Evolutionary conservation across 495 filamentous ascomycete species (phyloP), one percentile per base, ranked within the genome.

Genomic region (Aspergillus haitiensis): DNA sequence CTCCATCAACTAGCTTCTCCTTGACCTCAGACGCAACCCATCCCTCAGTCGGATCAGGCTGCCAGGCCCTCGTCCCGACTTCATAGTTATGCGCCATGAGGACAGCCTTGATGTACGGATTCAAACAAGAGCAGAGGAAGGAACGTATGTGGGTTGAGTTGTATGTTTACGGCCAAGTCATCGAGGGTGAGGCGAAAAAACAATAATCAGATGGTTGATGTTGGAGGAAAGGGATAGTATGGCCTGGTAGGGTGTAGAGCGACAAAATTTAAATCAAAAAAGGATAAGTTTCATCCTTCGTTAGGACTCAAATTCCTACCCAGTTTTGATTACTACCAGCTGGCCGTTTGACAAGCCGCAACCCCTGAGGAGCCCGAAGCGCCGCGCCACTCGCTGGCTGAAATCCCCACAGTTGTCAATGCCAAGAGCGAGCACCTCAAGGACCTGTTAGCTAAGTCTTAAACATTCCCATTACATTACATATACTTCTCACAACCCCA

Each of bases 11-110:
- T 39, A 83, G 78, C 81, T 93, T 98, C 71, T 92, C 88, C 73
- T 88, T 81, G 63, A 99, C 91, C 81, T 97, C 92, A 34, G 95
- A 97, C 64, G 92, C 90, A 75, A 98, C 82, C 94, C 94, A 99
- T 73, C 94, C 94, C 75, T 99, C 94, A 50, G 87, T 88, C 64
- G 84, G 75, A 79, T 99, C 94, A 61, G 95, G 91, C 83, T 98
- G 93, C 94, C 94, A 99, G 73, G 92, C 95, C 83, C 90, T 84
- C 64, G 94, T 98, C 64, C 93, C 95, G 66, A 97, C 87, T 85
- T 98, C 94, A 75, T 96, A 99, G 69, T 82, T 91, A 78, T 97
- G 91, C 80, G 92, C 91, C 95, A 98, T 97, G 50, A 63, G 40
- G 36, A 58, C 32, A 7, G 18, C 48, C 27, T 52, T 15, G 36